These are phyloP conservation scores for Monilinia aucupariae DNA, from an alignment of 2,329 filamentous ascomycete genomes.

Conservation along the genomic window DNA sequence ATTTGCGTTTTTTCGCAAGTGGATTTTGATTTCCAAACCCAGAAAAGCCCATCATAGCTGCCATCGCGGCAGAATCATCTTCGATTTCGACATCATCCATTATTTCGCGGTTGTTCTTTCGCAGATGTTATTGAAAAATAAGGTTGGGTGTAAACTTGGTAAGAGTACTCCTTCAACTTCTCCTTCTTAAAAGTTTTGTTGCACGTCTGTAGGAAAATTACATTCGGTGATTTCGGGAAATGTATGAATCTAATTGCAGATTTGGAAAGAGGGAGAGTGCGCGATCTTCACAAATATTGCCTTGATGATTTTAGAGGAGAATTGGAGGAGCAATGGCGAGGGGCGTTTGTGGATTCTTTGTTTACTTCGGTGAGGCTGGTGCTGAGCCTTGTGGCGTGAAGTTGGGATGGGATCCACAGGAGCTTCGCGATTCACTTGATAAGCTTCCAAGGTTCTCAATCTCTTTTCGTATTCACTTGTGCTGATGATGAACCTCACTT, in stretches of 20 bases:
- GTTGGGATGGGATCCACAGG: conserved; percentile 1
- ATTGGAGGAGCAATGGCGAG: background rate
- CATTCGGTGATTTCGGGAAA: background rate
- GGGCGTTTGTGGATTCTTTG: background rate
- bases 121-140: background rate
- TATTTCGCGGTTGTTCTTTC: background rate
- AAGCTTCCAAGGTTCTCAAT: conserved; percentile 1
- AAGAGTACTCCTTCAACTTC: background rate
- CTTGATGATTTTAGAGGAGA: background rate
- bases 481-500: background rate
- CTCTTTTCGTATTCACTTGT: background rate
- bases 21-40: conserved; percentile 56
- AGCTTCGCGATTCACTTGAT: conserved; percentile 1
- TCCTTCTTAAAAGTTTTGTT: background rate
- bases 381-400: background rate
- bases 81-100: conserved; percentile 8
- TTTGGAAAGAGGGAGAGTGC: background rate
- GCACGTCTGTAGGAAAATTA: background rate
- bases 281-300: background rate
- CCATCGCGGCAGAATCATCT: conserved; percentile 30
- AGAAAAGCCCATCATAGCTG: conserved; percentile 66
- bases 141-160: background rate
- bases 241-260: background rate
- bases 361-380: conserved; percentile 3
- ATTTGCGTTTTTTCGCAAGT: conserved; percentile 60